phyloP scores from a whole-genome alignment of 1,139 yeast genomes.

The Protomyces inouyei region DNA sequence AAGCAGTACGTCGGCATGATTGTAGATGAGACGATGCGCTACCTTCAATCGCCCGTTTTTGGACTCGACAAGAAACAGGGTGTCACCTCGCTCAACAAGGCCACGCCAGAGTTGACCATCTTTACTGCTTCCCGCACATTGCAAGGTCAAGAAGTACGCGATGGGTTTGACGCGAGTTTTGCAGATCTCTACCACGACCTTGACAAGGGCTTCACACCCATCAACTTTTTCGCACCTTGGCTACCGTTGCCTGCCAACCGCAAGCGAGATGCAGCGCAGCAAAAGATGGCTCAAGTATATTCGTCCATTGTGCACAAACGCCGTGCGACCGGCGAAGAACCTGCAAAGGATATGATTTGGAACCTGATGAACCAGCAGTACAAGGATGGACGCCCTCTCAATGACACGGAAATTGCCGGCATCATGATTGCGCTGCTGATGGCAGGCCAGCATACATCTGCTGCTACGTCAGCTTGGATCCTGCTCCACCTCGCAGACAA shows the following conservation, averaged over 20 bases:
- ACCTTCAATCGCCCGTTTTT: conserved; percentile 53
- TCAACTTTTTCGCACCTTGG: conserved; percentile 91
- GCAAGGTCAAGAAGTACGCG: conserved; percentile 87
- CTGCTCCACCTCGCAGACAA: conserved; percentile 82
- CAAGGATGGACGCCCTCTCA: conserved; percentile 89
- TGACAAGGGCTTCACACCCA: conserved; percentile 94
- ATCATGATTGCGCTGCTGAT: conserved; percentile 88
- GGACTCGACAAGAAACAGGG: conserved; percentile 46
- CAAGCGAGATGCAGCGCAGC: conserved; percentile 83
- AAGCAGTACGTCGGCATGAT: conserved; percentile 81
- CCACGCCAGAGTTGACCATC: conserved; percentile 93
- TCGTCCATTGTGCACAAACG: conserved; percentile 70
- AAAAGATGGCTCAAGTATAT: conserved; percentile 71
- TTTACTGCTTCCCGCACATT: conserved; percentile 91
- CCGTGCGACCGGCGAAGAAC: conserved; percentile 61
- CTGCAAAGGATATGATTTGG: conserved; percentile 84
- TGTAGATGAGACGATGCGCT: conserved; percentile 65
- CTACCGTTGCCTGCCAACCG: conserved; percentile 83
- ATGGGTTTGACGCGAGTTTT: conserved; percentile 71
- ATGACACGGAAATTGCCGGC: conserved; percentile 91
- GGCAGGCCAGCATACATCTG: conserved; percentile 99
- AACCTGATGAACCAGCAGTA: conserved; percentile 77
- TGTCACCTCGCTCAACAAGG: conserved; percentile 62
- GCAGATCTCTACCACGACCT: conserved; percentile 84
- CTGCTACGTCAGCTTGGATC: conserved; percentile 94